Evolutionary conservation across 495 filamentous ascomycete genomes (phyloP), one percentile per base, ranked within the genome.

Genomic region (Talaromyces thailandensis): DNA sequence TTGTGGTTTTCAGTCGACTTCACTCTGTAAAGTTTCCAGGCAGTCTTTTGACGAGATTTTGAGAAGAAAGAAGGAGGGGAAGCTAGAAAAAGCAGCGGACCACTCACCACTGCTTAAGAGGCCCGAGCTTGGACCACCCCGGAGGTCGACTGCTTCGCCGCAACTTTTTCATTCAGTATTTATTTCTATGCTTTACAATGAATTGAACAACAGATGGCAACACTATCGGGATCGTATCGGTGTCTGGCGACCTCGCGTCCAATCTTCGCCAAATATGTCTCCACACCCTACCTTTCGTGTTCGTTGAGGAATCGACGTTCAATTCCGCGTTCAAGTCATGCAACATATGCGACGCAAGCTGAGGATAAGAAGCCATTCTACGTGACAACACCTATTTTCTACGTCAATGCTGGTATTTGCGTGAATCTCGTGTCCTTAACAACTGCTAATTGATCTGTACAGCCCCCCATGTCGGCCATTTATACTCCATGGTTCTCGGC

Each of bases 341-440:
- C 57, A 26, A 45, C 37, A 18, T 45, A 12, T 60, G 32, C 58
- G 35, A 69, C 69, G 18, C 61, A 65, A 37, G 61, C 61, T 29
- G 63, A 66, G 29, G 59, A 69, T 45, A 76, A 80, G 65, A 98
- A 98, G 78, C 93, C 95, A 5, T 97, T 88, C 80, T 98, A 97
- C 82, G 81, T 97, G 67, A 98, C 94, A 3, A 92, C 91, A 6
- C 94, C 94, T 6, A 99, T 99, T 56, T 99, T 98, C 80, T 99
- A 99, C 70, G 95, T 98, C 73, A 99, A 99, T 82, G 91, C 93
- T 24, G 86, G 92, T 95, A 80, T n/a, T n/a, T 66, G 78, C 63
- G 12, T n/a, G 26, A 16, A 23, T 60, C 7, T 18, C 50, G 8
- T 14, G 55, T 26, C 23, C 29, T 3, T 25, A 2, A 45, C 52